These are phyloP conservation scores for Saksenaea oblongispora DNA, from an alignment of 371 early-diverging fungal genomes.

Conservation along the genomic window DNA sequence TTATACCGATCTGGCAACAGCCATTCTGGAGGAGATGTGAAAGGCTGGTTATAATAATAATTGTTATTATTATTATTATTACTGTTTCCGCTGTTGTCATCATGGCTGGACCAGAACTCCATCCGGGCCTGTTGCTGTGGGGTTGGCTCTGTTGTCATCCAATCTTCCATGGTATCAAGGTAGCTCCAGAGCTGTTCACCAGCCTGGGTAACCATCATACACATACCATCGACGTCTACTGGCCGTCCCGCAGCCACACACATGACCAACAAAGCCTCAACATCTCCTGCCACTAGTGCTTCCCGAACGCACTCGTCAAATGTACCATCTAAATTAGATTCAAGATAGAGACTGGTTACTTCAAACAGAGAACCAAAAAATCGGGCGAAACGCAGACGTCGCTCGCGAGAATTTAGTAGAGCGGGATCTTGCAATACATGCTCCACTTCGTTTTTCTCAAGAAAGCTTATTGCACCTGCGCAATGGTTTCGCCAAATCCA, in stretches of 20 bases:
- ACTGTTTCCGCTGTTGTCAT: constrained; percentile 5
- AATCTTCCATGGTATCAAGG: constrained; percentile 39
- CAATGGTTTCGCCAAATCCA: constrained; percentile 46
- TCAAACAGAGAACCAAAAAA: constrained; percentile 48
- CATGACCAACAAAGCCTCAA: constrained; percentile 38
- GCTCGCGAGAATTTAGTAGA: background rate
- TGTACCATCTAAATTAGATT: constrained; percentile 46
- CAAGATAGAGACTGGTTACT: constrained; percentile 44
- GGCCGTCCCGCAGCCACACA: constrained; percentile 40
- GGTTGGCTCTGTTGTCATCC: constrained; percentile 32
- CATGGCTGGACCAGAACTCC: constrained; percentile 4
- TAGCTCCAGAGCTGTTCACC: constrained; percentile 45
- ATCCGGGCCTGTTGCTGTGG: constrained; percentile 33
- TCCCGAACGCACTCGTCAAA: constrained; percentile 53
- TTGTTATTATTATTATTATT: background rate
- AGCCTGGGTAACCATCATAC: constrained; percentile 43
- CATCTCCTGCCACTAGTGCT: constrained; percentile 44
- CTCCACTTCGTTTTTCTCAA: background rate
- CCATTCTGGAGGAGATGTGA: constrained; percentile 42
- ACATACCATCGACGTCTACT: constrained; percentile 44
- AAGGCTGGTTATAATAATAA: background rate
- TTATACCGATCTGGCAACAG: constrained; percentile 46
- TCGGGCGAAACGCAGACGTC: constrained; percentile 35
- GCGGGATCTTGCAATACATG: background rate
- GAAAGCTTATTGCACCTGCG: constrained; percentile 11